Base-by-base conservation (phyloP, 176 grass and related monocot genomes). In the Avena insularis region DNA sequence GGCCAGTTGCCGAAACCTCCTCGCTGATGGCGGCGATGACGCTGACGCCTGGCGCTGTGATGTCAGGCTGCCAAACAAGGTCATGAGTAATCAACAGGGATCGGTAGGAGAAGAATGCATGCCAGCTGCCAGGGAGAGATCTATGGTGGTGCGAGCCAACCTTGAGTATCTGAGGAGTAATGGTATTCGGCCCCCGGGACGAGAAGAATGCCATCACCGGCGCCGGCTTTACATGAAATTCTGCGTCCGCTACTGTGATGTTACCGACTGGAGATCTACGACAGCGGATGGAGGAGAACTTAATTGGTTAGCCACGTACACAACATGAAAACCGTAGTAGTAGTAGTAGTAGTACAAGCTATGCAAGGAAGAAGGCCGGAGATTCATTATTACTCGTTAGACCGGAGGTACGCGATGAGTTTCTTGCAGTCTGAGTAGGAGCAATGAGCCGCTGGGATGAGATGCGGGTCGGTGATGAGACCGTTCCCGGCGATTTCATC, bases 121-220 rank as follows among this genome's bases (percentile, higher is more conserved):
- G 33, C 33, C 31, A 33, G 31, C 31, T 33, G 46, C 9, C 57
- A 60, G 57, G n/a, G 20, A 60, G 21, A 20, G 20, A 60, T n/a
- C 6, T 19, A 49, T 19, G 46, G 13, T 27, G 43, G 13, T 27
- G 47, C 33, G 10, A 15, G 9, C 23, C 20, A 20, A 77, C 19
- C 65, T 71, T 54, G 51, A 57, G 72, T 29, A 57, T 65, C 80
- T 46, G 76, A 56, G 48, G 79, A 27, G 82, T 97, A 7, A 97
- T 57, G 71, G 74, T 20, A 46, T 92, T 97, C 4, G 92, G 95
- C 1, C 95, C 90, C 54, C 88, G 90, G 14, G 89, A 97, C 0
- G 95, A 97, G 82, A 92, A 97, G 4, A 40, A 43, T 2, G 92
- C 92, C 48, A 94, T 91, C 75, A 49, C 55, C 2, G 95, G 95